Percentiles rank a stretch among this genome's conserved stretches.
These are phyloP conservation scores for Phytopythium boreale DNA, from an alignment of 352 stramenopile genomes.

Conservation along the genomic window DNA sequence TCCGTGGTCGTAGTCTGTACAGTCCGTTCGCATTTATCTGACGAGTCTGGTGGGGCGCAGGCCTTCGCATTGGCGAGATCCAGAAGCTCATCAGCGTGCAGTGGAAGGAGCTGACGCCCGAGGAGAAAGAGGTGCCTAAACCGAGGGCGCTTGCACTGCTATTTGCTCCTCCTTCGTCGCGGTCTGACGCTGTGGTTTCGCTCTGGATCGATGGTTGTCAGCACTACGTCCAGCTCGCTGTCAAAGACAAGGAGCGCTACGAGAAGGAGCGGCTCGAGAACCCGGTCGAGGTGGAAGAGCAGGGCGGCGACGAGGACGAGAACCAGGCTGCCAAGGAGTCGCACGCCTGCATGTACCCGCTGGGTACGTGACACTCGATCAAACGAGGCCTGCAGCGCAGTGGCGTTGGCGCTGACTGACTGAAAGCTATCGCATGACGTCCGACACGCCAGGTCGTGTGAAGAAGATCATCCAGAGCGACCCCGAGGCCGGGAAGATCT, in stretches of 20 bases:
- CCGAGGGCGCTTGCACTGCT: neutral
- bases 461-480: slow-evolving; percentile 94
- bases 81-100: slow-evolving; percentile 89
- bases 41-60: slow-evolving; percentile 11
- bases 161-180: neutral
- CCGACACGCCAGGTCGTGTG: slow-evolving; percentile 62
- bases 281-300: slow-evolving; percentile 51
- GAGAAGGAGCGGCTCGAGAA: slow-evolving; percentile 72
- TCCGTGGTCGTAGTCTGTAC: neutral
- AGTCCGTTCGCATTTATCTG: neutral
- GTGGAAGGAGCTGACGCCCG: slow-evolving; percentile 83
- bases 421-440: neutral
- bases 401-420: neutral
- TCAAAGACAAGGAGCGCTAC: slow-evolving; percentile 87
- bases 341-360: slow-evolving; percentile 53
- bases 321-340: slow-evolving; percentile 7
- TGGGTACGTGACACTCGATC: slow-evolving; percentile 19
- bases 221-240: slow-evolving; percentile 80
- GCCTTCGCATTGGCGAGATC: slow-evolving; percentile 65
- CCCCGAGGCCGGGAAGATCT: slow-evolving; percentile 89
- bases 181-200: neutral
- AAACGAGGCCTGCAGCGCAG: neutral
- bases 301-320: slow-evolving; percentile 27
- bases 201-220: slow-evolving; percentile 5
- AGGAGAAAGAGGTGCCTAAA: slow-evolving; percentile 73